These are phyloP conservation scores for Colletotrichum sp. DNA, from an alignment of 2,329 filamentous ascomycete species.

Conservation along the genomic window DNA sequence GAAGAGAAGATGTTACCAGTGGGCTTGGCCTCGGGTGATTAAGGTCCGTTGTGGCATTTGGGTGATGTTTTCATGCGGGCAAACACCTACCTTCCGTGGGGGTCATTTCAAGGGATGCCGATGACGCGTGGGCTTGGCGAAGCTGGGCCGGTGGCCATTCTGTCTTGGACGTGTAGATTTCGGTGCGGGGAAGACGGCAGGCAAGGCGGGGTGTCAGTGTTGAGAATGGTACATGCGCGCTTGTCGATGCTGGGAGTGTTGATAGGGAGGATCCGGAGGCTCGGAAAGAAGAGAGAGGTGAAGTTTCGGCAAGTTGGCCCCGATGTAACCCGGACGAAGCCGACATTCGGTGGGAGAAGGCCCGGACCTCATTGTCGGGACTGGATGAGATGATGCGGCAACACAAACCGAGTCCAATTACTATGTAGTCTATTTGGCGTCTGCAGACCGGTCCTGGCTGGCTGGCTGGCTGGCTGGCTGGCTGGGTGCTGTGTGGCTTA, in stretches of 20 bases:
- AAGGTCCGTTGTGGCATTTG: not conserved
- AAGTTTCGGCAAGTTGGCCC: not conserved
- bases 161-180: not conserved
- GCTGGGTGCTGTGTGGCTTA: not conserved
- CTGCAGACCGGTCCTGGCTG: not conserved
- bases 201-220: not conserved
- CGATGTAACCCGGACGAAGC: slow-evolving; percentile 11
- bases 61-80: not conserved
- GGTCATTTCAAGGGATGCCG: not conserved
- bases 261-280: slow-evolving; percentile 9
- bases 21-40: not conserved
- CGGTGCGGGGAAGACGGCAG: not conserved
- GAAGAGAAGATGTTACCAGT: not conserved
- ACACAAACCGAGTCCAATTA: not conserved
- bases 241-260: not conserved
- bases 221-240: not conserved
- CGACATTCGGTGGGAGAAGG: not conserved
- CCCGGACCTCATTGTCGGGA: not conserved
- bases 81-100: not conserved
- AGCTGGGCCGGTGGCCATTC: not conserved
- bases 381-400: not conserved
- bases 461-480: not conserved
- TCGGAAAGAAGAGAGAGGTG: not conserved
- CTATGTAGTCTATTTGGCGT: not conserved
- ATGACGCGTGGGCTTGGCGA: not conserved